Evolutionary conservation across 2,329 filamentous ascomycete genomes (phyloP), one percentile per base, ranked within the genome.

Genomic region (Aspergillus terreus): DNA sequence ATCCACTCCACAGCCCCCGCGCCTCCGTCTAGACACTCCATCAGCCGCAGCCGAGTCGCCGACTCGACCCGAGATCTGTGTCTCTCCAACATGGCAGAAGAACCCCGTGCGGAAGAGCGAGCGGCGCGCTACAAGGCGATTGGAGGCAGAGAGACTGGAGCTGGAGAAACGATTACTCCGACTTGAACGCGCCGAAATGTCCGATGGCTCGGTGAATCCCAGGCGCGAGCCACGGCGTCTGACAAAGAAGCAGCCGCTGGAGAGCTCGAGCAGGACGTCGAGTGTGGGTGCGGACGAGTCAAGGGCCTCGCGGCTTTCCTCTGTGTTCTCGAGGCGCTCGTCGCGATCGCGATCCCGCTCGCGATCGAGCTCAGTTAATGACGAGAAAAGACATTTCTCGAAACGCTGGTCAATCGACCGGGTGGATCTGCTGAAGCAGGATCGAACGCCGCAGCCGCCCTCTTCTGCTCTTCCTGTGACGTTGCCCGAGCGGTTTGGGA

Each of bases 171-270:
- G 54, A 12, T 21, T 63, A 11, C 46, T 56, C 19, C 58, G 58
- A 23, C 51, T 68, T 6, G 66, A 68, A 53, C 58, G 67, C 35
- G 57, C 44, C 44, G 58, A 59, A 48, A 48, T 43, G 41, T 58
- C 44, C 25, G 52, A 47, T 49, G 57, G 53, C 43, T 43, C 44
- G 17, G 52, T 38, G 14, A 21, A 47, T 17, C 25, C 54, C 41
- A 64, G 61, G 42, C 59, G 61, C 38, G 56, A 57, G 14, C 54
- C 65, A 30, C 66, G 65, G 2, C 67, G 68, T 30, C 57, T 71
- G 14, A 65, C 62, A 14, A 71, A 71, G 51, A 71, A 69, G 51
- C 66, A 69, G 41, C 67, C 68, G 1, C 42, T 65, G 4, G 55
- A 53, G 17, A 66, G 52, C 49, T 63, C 63, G 25, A 65, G 60